Conservation (phyloP, 2,329 filamentous ascomycete species). For the Neopestalotiopsis clavispora region DNA sequence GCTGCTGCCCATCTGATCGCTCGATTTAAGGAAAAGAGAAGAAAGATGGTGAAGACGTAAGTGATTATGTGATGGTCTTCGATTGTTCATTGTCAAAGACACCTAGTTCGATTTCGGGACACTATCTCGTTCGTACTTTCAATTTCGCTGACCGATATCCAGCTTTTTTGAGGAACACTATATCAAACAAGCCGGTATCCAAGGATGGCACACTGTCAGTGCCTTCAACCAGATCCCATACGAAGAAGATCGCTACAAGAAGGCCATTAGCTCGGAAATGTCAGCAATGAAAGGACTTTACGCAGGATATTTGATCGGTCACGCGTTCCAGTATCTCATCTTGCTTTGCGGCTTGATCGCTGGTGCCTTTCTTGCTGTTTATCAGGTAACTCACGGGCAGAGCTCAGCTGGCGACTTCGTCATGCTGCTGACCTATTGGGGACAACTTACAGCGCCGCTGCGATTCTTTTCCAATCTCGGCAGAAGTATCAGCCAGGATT, state of each 20-base stretch:
- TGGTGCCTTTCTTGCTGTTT: slow-evolving; percentile 63
- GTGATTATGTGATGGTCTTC: neutral
- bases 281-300: slow-evolving; percentile 43
- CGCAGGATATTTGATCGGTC: slow-evolving; percentile 53
- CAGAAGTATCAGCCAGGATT: slow-evolving; percentile 59
- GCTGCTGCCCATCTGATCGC: slow-evolving; percentile 58
- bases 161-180: slow-evolving; percentile 59
- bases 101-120: slow-evolving; percentile 27
- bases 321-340: slow-evolving; percentile 64
- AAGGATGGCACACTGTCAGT: slow-evolving; percentile 64
- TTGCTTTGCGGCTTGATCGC: slow-evolving; percentile 73
- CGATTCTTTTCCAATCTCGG: slow-evolving; percentile 69
- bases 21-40: slow-evolving; percentile 52
- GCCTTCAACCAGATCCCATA: slow-evolving; percentile 64
- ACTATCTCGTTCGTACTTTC: no score
- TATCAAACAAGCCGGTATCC: slow-evolving; percentile 59
- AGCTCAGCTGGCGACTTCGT: slow-evolving; percentile 72
- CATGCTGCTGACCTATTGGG: slow-evolving; percentile 75
- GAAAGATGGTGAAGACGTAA: slow-evolving; percentile 54
- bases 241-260: slow-evolving; percentile 58
- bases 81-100: no score
- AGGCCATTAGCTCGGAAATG: slow-evolving; percentile 50
- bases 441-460: slow-evolving; percentile 71
- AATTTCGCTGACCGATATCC: neutral
- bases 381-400: slow-evolving; percentile 67